phyloP scores from a whole-genome alignment of 345 rosid species.

The Eucalyptus shirleyi region DNA sequence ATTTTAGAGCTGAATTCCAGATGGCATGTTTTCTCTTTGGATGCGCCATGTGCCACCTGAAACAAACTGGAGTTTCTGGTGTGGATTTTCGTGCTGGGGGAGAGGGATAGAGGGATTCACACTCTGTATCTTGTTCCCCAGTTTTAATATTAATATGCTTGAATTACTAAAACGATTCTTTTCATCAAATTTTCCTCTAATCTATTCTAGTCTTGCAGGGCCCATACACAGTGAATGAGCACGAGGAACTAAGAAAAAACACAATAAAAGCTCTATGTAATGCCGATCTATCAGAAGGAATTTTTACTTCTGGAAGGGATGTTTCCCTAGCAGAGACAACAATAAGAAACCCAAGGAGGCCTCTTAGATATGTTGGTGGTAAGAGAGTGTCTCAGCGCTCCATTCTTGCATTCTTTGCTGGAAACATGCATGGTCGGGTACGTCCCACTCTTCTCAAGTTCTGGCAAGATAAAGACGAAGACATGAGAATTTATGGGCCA shows the following conservation, averaged over 20 bases:
- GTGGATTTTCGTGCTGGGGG: neutral
- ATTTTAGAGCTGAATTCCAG: neutral
- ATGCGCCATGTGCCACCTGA: neutral
- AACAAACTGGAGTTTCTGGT: neutral
- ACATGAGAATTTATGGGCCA: constrained; percentile 71
- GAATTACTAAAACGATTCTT: neutral
- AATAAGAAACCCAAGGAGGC: constrained; percentile 55
- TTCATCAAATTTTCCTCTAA: neutral
- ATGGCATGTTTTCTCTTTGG: neutral
- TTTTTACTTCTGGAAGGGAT: constrained; percentile 48
- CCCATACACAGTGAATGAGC: constrained; percentile 64
- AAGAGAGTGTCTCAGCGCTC: constrained; percentile 70
- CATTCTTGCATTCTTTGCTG: constrained; percentile 89
- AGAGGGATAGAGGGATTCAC: neutral
- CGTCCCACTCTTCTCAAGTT: constrained; percentile 65
- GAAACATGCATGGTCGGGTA: constrained; percentile 76
- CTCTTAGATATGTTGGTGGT: constrained; percentile 65
- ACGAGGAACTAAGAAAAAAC: constrained; percentile 48
- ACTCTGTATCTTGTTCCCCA: neutral
- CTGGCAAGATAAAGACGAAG: constrained; percentile 66
- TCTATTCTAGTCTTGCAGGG: constrained; percentile 32
- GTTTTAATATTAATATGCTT: neutral
- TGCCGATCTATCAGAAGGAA: constrained; percentile 67
- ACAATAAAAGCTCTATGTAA: constrained; percentile 76
- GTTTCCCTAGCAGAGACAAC: constrained; percentile 85